Evolutionary conservation across 2,329 filamentous ascomycete species (phyloP).

Genomic region (Colletotrichum falcatum): DNA sequence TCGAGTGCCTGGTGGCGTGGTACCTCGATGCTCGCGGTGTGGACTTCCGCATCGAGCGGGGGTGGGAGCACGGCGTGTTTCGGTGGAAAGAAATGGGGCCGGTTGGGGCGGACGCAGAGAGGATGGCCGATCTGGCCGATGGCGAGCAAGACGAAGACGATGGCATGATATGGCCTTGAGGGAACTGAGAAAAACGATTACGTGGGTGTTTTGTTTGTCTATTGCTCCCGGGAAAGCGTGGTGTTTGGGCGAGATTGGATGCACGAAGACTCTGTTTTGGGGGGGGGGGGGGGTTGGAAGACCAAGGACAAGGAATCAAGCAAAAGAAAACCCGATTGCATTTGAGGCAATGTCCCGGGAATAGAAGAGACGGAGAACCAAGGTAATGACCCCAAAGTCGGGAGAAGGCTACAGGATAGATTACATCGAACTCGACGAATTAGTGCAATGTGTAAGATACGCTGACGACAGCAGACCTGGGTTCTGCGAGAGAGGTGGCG

Average conservation of each 20-base stretch:
- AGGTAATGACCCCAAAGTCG: too few species aligned
- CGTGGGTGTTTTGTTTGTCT: not conserved
- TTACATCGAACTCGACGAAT: too few species aligned
- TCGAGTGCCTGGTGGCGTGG: slow-evolving; percentile 41
- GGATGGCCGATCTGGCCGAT: slow-evolving; percentile 19
- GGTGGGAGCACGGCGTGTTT: slow-evolving; percentile 27
- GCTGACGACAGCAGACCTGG: too few species aligned
- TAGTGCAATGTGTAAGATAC: too few species aligned
- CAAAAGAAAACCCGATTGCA: too few species aligned
- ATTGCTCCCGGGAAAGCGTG: slow-evolving; percentile 15
- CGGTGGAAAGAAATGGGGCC: slow-evolving; percentile 27
- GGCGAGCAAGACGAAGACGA: slow-evolving; percentile 7
- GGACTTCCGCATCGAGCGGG: slow-evolving; percentile 40
- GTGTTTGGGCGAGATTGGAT: slow-evolving; percentile 17
- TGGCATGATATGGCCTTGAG: slow-evolving; percentile 27
- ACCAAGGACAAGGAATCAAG: not conserved
- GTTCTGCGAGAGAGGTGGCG: too few species aligned
- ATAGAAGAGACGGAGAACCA: too few species aligned
- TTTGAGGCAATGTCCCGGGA: too few species aligned
- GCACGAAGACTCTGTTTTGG: not conserved
- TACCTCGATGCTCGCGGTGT: slow-evolving; percentile 39
- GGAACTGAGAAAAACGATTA: too few species aligned
- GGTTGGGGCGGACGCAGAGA: slow-evolving; percentile 32
- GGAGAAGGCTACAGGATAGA: too few species aligned
- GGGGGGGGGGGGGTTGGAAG: too few species aligned